Base-by-base conservation (phyloP, 352 stramenopile genomes). In the Globisporangium yorkense region DNA sequence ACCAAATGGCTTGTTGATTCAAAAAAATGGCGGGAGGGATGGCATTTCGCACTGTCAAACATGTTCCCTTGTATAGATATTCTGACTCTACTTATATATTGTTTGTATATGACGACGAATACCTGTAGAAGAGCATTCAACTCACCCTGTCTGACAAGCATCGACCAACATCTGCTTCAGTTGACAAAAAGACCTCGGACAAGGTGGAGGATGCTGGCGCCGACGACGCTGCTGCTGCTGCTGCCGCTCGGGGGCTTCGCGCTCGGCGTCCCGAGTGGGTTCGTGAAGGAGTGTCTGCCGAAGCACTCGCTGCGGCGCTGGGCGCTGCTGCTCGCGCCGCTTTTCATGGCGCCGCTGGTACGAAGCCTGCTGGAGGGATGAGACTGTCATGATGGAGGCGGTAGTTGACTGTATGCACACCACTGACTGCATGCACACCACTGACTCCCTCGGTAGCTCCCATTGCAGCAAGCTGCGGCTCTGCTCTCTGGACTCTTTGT, bases 241-340 rank as follows among this genome's bases (percentile, higher is more conserved):
- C 39, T 69, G 33, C 69, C 76, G 18, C 59, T 84, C 29, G 65
- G 44, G 44, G 44, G 71, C 35, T 39, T 83, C 24, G 39, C 68
- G 46, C 55, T 87, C 1, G 81, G 81, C 29, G 20, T 87, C 5
- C 65, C 69, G 6, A 59, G 75, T 1, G 81, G 81, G 5, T 16
- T 87, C 3, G 39, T 84, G 13, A 88, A 89, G 53, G 81, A 91
- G 58, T 69, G 65, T 16, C 48, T 71, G 35, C 44, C 47, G 9
- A 80, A 74, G 37, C 29, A 71, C 29, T 87, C 78, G 3, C 33
- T 69, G 10, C 68, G 71, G 63, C 71, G 81, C 5, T 81, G 68
- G 73, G 24, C 71, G 16, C 54, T 91, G 18, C 44, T 57, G 33
- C 59, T 89, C 16, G 51, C 61, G 27, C 78, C 77, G 20, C 61